Percentiles rank a stretch among this genome's conserved stretches.
phyloP scores from a whole-genome alignment of 495 filamentous ascomycete genomes.

The Penicillium paxilli region DNA sequence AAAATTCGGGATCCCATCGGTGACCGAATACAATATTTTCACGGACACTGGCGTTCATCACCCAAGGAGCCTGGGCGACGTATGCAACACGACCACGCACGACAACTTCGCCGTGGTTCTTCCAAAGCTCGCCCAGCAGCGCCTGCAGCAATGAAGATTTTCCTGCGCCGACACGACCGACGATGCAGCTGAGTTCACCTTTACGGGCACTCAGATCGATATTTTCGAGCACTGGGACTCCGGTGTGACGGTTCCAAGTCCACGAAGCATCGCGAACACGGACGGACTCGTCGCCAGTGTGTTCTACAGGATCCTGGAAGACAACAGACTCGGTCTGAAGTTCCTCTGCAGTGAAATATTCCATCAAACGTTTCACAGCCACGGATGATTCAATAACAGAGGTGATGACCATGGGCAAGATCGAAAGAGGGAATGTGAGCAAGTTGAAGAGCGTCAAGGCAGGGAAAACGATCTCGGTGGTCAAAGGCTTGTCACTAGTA shows the following conservation, averaged over 20 bases:
- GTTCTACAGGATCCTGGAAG: slow-evolving; percentile 63
- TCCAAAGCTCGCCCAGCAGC: slow-evolving; percentile 88
- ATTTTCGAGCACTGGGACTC: slow-evolving; percentile 60
- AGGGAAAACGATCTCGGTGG: slow-evolving; percentile 94
- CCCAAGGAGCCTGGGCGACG: slow-evolving; percentile 89
- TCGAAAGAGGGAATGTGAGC: slow-evolving; percentile 90
- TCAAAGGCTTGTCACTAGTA: slow-evolving; percentile 75
- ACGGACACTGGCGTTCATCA: slow-evolving; percentile 95
- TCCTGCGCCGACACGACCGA: slow-evolving; percentile 91
- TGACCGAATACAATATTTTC: slow-evolving; percentile 99
- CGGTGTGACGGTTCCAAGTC: slow-evolving; percentile 86
- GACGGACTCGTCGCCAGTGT: slow-evolving; percentile 81
- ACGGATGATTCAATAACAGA: slow-evolving; percentile 95
- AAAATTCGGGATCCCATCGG: slow-evolving; percentile 91
- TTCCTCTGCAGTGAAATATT: slow-evolving; percentile 86
- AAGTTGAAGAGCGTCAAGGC: slow-evolving; percentile 90
- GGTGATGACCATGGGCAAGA: slow-evolving; percentile 97
- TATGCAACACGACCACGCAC: slow-evolving; percentile 84
- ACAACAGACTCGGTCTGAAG: slow-evolving; percentile 81
- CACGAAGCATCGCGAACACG: slow-evolving; percentile 82
- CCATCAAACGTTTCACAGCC: slow-evolving; percentile 81
- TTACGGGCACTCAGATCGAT: slow-evolving; percentile 87
- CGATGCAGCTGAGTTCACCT: slow-evolving; percentile 87
- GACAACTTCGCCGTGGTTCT: slow-evolving; percentile 79
- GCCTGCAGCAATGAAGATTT: slow-evolving; percentile 91